Evolutionary conservation across 768 basidiomycete genomes (phyloP).

Genomic region (Phaeotremella skinneri): DNA sequence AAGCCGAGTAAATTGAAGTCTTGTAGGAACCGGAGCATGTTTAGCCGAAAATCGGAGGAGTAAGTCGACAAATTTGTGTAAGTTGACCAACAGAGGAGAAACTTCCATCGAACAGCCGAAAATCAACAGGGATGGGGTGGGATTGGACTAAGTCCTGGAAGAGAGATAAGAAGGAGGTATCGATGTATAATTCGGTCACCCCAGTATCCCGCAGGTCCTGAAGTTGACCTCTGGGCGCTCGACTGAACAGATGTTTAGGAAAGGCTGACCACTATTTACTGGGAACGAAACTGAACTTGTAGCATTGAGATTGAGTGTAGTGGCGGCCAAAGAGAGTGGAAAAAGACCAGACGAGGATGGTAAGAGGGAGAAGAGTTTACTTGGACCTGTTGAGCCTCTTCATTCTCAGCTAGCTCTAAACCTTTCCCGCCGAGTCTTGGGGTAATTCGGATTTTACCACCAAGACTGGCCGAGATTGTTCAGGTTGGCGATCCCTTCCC

Average conservation of each 20-base stretch:
- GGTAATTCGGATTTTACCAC: not conserved
- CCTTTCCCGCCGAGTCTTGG: not conserved
- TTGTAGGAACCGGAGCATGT: not conserved
- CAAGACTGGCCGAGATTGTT: not conserved
- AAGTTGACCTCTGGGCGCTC: not conserved
- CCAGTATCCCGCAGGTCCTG: slow-evolving; percentile 9
- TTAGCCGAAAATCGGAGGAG: not conserved
- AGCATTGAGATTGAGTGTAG: not conserved
- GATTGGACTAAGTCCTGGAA: not conserved
- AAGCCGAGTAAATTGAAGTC: slow-evolving; percentile 10
- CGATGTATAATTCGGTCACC: slow-evolving; percentile 5
- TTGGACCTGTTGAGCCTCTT: not conserved
- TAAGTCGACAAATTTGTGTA: not conserved
- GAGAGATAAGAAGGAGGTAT: not conserved
- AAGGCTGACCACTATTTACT: not conserved
- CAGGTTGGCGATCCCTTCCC: not conserved
- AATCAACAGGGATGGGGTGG: not conserved
- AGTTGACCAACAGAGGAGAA: slow-evolving; percentile 8
- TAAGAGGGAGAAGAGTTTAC: not conserved
- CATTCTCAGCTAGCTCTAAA: not conserved
- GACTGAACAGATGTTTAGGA: not conserved
- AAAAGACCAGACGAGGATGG: not conserved
- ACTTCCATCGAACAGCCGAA: slow-evolving; percentile 14
- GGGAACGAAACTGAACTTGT: not conserved
- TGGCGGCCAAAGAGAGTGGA: not conserved